Percentiles rank a stretch among this genome's conserved stretches.
Evolutionary conservation across 495 filamentous ascomycete species (phyloP).

Genomic region (Aspergillus ellipticus): DNA sequence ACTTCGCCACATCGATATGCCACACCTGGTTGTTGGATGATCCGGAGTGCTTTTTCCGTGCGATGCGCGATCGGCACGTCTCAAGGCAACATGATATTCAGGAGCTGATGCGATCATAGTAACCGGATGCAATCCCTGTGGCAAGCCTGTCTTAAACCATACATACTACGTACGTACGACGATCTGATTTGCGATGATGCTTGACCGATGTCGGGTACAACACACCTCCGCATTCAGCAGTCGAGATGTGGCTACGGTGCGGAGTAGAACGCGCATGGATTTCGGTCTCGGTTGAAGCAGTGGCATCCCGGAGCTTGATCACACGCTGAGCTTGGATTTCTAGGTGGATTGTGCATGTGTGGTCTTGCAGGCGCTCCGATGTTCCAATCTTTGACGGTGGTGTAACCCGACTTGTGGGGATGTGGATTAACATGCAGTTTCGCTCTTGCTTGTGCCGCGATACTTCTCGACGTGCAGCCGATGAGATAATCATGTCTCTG

Average conservation of each 20-base stretch:
- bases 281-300: background rate
- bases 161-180: too few species aligned
- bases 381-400: background rate
- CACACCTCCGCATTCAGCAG: background rate
- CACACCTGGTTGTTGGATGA: background rate
- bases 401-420: background rate
- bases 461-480: background rate
- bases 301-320: background rate
- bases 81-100: background rate
- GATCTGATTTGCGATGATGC: background rate
- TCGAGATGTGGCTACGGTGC: background rate
- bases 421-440: background rate
- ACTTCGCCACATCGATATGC: constrained; percentile 1
- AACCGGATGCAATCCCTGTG: background rate
- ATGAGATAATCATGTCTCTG: background rate
- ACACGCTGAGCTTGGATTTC: background rate
- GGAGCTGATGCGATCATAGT: background rate
- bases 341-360: background rate
- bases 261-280: background rate
- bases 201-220: background rate
- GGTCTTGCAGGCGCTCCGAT: background rate
- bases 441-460: background rate
- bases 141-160: background rate
- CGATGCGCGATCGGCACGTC: background rate
- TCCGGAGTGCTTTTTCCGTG: background rate